Evolutionary conservation across 345 rosid genomes (phyloP).

Genomic region (Mercurialis annua): DNA sequence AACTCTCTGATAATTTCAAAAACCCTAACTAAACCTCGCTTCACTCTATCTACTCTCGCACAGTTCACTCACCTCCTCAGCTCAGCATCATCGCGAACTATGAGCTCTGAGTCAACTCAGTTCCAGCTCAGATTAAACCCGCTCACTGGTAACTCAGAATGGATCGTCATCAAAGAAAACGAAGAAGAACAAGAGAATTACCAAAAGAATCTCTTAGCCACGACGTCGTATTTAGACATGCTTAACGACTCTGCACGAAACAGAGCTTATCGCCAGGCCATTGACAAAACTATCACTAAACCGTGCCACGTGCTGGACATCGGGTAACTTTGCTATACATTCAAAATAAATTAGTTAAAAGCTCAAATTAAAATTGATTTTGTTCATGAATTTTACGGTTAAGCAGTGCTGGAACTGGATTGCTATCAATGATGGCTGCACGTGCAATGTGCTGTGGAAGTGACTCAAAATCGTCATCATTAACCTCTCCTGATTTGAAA

Average conservation of each 20-base stretch:
- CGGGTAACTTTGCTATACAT: slow-evolving; percentile 45
- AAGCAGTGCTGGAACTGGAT: slow-evolving; percentile 95
- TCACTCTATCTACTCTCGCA: slow-evolving; percentile 3
- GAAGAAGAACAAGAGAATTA: slow-evolving; percentile 33
- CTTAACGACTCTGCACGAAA: slow-evolving; percentile 63
- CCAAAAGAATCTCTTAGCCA: slow-evolving; percentile 43
- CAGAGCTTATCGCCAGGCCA: slow-evolving; percentile 50
- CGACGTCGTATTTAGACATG: slow-evolving; percentile 74
- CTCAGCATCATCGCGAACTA: slow-evolving; percentile 23
- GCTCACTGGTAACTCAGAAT: slow-evolving; percentile 61
- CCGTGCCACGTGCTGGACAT: slow-evolving; percentile 91
- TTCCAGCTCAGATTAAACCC: slow-evolving; percentile 64
- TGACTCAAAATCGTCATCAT: no score
- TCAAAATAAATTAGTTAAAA: no score
- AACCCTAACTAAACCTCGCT: slow-evolving; percentile 25
- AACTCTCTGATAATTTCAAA: slow-evolving; percentile 15
- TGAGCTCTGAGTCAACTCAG: slow-evolving; percentile 45
- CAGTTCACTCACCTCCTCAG: slow-evolving; percentile 8
- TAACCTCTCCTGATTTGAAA: slow-evolving; percentile 8
- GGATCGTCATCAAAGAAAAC: slow-evolving; percentile 55
- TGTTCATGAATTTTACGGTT: background rate
- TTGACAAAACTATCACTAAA: slow-evolving; percentile 50
- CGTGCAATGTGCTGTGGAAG: slow-evolving; percentile 48
- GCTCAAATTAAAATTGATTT: no score
- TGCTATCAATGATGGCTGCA: slow-evolving; percentile 94